Evolutionary conservation across 139 green algal genomes (phyloP).

Genomic region (Coccomyxa sp.): DNA sequence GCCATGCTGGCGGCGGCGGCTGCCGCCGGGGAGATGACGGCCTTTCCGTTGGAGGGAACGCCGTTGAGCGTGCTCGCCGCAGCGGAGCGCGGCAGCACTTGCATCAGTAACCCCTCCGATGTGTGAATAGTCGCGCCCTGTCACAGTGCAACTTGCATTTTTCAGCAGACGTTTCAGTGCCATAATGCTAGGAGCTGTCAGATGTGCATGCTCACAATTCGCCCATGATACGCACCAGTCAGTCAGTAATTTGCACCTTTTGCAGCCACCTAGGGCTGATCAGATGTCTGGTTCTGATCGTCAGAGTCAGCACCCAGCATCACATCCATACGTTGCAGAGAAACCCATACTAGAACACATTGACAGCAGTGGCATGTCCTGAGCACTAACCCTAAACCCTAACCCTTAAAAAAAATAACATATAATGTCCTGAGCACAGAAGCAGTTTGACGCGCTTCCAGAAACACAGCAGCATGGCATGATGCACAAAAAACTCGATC

Average conservation of each 20-base stretch:
- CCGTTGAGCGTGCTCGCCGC: background rate
- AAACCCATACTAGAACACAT: too few species aligned
- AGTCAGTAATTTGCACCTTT: background rate
- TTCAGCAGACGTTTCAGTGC: background rate
- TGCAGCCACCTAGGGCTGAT: background rate
- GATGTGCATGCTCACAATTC: background rate
- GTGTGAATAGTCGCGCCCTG: constrained; percentile 87
- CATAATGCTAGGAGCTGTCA: background rate
- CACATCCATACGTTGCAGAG: background rate
- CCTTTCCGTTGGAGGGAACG: too few species aligned
- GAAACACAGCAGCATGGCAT: too few species aligned
- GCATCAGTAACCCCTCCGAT: constrained; percentile 63
- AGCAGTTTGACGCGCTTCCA: too few species aligned
- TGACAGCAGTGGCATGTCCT: too few species aligned
- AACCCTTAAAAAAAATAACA: too few species aligned
- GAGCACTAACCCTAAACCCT: too few species aligned
- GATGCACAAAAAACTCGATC: too few species aligned
- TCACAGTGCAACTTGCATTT: background rate
- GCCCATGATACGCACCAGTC: background rate
- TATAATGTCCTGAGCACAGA: too few species aligned
- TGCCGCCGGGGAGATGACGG: too few species aligned
- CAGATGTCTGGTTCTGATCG: too few species aligned
- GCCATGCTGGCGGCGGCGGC: too few species aligned
- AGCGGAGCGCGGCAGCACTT: constrained; percentile 14
- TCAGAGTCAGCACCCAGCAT: background rate